phyloP scores from a whole-genome alignment of 768 basidiomycete genomes.

The Tricholoma sp. region DNA sequence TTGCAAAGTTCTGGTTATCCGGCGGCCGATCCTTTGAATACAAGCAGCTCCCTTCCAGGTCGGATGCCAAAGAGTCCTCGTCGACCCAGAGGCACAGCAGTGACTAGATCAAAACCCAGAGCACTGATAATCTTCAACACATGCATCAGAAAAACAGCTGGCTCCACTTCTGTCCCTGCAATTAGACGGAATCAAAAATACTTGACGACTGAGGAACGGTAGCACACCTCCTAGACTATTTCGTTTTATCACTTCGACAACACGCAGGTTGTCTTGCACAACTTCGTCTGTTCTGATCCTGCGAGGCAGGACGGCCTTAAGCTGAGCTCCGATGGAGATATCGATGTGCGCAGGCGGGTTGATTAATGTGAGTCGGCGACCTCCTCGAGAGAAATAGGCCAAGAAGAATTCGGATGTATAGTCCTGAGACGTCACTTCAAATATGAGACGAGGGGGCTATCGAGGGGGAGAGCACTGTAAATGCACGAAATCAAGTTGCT shows the following conservation, averaged over 20 bases:
- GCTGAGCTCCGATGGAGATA: constrained; percentile 31
- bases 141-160: constrained; percentile 54
- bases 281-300: constrained; percentile 33
- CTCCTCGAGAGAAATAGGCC: constrained; percentile 57
- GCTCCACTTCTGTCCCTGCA: constrained; percentile 41
- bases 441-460: constrained; percentile 60
- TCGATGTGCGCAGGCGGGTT: constrained; percentile 40
- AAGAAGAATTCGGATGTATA: constrained; percentile 54
- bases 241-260: constrained; percentile 49
- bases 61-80: constrained; percentile 39
- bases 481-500: not conserved
- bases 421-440: constrained; percentile 49
- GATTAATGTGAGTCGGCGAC: constrained; percentile 47
- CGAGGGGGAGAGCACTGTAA: not conserved
- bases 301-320: constrained; percentile 32
- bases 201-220: not conserved
- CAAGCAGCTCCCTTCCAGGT: constrained; percentile 53
- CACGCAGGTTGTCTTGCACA: constrained; percentile 46
- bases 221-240: constrained; percentile 28
- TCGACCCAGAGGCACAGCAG: constrained; percentile 56
- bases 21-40: constrained; percentile 46
- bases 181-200: not conserved
- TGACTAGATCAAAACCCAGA: constrained; percentile 59
- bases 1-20: constrained; percentile 1
- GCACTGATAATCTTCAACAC: constrained; percentile 54